Evolutionary conservation across 176 grass and related monocot species (phyloP).

Genomic region (Rhynchospora tenuis): DNA sequence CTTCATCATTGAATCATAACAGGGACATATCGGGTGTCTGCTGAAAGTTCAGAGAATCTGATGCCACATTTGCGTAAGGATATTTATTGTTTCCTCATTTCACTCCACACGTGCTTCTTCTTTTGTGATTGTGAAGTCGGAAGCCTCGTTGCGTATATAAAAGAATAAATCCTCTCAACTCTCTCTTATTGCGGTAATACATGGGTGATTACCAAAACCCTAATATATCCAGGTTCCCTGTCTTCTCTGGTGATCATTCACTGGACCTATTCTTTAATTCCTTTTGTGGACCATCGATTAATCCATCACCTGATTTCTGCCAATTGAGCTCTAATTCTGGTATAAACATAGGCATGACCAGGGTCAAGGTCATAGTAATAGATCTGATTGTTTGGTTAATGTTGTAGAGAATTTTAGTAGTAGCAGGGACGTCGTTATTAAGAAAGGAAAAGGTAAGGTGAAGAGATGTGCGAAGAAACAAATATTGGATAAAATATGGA

Average conservation of each 20-base stretch:
- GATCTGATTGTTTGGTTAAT: background rate
- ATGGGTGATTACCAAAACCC: background rate
- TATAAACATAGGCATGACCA: background rate
- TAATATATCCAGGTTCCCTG: background rate
- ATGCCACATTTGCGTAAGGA: background rate
- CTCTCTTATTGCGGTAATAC: background rate
- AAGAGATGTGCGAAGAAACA: slow-evolving; percentile 67
- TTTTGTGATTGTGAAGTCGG: too few relatives aligned
- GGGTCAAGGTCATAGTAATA: background rate
- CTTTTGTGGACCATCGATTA: background rate
- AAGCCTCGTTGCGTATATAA: background rate
- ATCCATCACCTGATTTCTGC: background rate
- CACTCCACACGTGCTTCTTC: background rate
- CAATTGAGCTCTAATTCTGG: background rate
- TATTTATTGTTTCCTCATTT: background rate
- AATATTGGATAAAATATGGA: slow-evolving; percentile 69
- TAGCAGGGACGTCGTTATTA: slow-evolving; percentile 7
- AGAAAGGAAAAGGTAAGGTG: slow-evolving; percentile 7
- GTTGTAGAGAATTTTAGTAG: slow-evolving; percentile 12
- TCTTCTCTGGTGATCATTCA: background rate
- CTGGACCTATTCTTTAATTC: background rate
- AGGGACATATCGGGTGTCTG: background rate
- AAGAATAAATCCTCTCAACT: background rate
- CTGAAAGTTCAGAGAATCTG: background rate
- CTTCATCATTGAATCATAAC: background rate